A percentile compares a stretch with the other conserved stretches of the same genome.
Conservation (phyloP, 495 filamentous ascomycete species). For the Penicillium taxi region DNA sequence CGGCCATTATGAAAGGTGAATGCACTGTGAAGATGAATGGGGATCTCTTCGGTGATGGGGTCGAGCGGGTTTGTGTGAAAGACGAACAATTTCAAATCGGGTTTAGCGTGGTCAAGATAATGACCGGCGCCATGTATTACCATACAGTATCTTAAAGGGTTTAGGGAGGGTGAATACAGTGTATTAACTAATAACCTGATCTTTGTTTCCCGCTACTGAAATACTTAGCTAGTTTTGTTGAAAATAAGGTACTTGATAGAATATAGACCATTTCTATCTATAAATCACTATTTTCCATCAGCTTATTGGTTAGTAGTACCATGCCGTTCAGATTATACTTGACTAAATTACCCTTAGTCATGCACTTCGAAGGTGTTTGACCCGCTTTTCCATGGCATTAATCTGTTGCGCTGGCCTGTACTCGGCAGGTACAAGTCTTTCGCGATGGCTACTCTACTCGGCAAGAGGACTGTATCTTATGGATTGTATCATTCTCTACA, state of each 20-base stretch:
- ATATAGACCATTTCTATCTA: no score
- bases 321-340: no score
- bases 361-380: neutral
- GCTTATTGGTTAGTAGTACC: no score
- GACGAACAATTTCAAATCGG: constrained; percentile 18
- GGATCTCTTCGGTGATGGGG: constrained; percentile 14
- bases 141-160: no score
- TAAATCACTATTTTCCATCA: no score
- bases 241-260: no score
- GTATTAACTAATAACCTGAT: no score
- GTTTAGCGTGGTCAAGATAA: constrained; percentile 20
- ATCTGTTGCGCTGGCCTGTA: constrained; percentile 2
- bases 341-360: constrained; percentile 6
- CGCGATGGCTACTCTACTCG: constrained; percentile 7
- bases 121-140: constrained; percentile 3
- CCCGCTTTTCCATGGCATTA: constrained; percentile 7
- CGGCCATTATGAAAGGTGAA: constrained; percentile 38
- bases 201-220: no score
- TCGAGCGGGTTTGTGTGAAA: constrained; percentile 41
- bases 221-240: no score
- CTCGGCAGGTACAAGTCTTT: constrained; percentile 1
- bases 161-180: no score
- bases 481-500: constrained; percentile 25
- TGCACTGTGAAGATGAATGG: constrained; percentile 21
- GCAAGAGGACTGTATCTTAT: constrained; percentile 25